A percentile compares a stretch with the other conserved stretches of the same genome.
Conservation (phyloP, 208 protist species). For the Crithidia bombi region DNA sequence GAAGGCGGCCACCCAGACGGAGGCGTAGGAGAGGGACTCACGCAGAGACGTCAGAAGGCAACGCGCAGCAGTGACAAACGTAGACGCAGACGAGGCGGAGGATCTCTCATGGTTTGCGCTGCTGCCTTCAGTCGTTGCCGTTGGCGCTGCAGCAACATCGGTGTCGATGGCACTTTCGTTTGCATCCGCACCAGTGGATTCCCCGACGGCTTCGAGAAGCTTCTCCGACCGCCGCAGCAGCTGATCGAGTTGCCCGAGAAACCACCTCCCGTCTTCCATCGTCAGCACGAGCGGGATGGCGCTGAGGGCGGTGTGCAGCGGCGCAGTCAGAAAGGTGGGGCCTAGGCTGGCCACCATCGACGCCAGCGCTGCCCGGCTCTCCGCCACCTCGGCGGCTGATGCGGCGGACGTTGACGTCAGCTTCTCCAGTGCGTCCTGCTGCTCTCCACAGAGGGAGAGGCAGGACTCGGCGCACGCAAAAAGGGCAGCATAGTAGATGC, state of each 20-base stretch:
- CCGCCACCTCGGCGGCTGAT: background rate
- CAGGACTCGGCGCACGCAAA: slow-evolving; percentile 34
- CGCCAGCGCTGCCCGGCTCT: background rate
- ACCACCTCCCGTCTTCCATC: slow-evolving; percentile 65
- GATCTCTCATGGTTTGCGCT: background rate
- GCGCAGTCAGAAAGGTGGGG: slow-evolving; percentile 51
- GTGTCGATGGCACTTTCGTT: background rate
- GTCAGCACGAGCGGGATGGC: slow-evolving; percentile 72
- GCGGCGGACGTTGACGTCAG: background rate
- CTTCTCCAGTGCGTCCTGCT: background rate
- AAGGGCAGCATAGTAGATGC: slow-evolving; percentile 43
- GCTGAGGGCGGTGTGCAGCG: slow-evolving; percentile 72
- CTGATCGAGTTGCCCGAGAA: slow-evolving; percentile 51
- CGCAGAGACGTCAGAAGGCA: slow-evolving; percentile 27
- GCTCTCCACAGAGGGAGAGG: slow-evolving; percentile 24
- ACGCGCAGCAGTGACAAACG: slow-evolving; percentile 4
- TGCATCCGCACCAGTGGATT: background rate
- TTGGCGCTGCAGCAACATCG: background rate
- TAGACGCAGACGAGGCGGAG: background rate
- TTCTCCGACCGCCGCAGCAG: slow-evolving; percentile 39
- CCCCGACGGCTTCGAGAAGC: slow-evolving; percentile 16
- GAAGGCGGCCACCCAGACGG: slow-evolving; percentile 35
- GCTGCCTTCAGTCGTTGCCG: background rate
- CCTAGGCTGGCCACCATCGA: slow-evolving; percentile 25
- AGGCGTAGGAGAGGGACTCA: slow-evolving; percentile 34